A percentile compares a stretch with the other conserved stretches of the same genome.
Conservation (phyloP, 179 eudicot genomes). For the Camellia oleifera region DNA sequence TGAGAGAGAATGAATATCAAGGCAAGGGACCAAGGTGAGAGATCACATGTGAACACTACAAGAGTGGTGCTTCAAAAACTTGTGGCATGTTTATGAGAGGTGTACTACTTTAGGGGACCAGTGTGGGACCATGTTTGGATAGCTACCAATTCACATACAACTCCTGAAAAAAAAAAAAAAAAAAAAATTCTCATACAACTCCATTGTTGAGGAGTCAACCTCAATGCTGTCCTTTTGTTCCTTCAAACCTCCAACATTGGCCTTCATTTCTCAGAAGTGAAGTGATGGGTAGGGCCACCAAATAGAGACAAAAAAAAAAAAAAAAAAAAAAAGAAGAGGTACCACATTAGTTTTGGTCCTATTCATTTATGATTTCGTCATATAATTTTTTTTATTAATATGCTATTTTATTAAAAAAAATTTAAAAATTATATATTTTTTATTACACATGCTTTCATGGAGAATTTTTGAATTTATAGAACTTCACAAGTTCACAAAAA, state of each 20-base stretch:
- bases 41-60: conserved; percentile 19
- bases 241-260: conserved; percentile 28
- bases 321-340: too few species aligned
- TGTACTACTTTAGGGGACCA: conserved; percentile 3
- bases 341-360: too few species aligned
- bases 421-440: too few species aligned
- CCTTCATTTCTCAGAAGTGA: conserved; percentile 34
- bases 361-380: too few species aligned
- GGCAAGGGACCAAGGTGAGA: neutral
- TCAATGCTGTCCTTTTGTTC: conserved; percentile 34
- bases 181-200: neutral
- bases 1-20: neutral
- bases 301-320: too few species aligned
- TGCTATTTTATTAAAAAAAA: too few species aligned
- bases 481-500: too few species aligned
- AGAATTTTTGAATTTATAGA: too few species aligned
- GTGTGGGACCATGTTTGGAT: conserved; percentile 11
- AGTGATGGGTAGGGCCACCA: neutral
- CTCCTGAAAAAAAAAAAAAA: too few species aligned
- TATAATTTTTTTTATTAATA: too few species aligned
- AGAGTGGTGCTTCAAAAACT: conserved; percentile 1
- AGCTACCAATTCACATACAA: conserved; percentile 16
- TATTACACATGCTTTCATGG: too few species aligned
- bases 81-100: conserved; percentile 10
- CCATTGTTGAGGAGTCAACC: conserved; percentile 57